Evolutionary conservation across 139 green algal genomes (phyloP), one percentile per base, ranked within the genome.

Genomic region (Chlorella sp.): DNA sequence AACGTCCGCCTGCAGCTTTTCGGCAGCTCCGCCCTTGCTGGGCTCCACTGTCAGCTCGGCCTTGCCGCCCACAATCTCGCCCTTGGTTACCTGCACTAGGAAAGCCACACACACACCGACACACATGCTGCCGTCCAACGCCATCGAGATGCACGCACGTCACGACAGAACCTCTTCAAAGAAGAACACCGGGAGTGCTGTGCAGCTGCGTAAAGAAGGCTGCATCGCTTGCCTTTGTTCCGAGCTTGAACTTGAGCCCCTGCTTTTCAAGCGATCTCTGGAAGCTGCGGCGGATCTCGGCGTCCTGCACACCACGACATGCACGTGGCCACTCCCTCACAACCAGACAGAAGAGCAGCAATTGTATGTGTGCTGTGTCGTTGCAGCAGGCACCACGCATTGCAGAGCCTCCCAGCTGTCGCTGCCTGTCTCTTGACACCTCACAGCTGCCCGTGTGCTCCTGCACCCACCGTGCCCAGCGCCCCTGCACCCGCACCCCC

Each of bases 241-340:
- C 74, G 60, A 98, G 87, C 88, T 94, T 98, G 87, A 99, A 98
- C 78, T 97, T 97, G 61, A 99, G 85, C 29, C 94, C 94, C 81
- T 99, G 94, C 91, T 99, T 99, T 61, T 92, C 77, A 49, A 99
- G 86, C 0, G 84, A 79, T 34, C 96, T 87, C 83, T 97, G 85
- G 83, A 99, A 98, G 1, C 71, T 62, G 24, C 84, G 87, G 3
- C 94, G 88, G 10, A 98, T 72, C 77, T 99, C 93, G 17, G 68
- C 62, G 55, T 97, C 92, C 90, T 95, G 75, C 3, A 33, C 24
- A 33, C 60, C 60, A 69, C n/a, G 20, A 69, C 31, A 29, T 24
- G 35, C 35, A 51, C 42, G 17, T 24, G n/a, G n/a, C n/a, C n/a
- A n/a, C n/a, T n/a, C n/a, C n/a, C n/a, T n/a, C n/a, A n/a, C n/a